These are phyloP conservation scores for Candida hungchunana DNA, from an alignment of 805 yeast genomes.

Conservation along the genomic window DNA sequence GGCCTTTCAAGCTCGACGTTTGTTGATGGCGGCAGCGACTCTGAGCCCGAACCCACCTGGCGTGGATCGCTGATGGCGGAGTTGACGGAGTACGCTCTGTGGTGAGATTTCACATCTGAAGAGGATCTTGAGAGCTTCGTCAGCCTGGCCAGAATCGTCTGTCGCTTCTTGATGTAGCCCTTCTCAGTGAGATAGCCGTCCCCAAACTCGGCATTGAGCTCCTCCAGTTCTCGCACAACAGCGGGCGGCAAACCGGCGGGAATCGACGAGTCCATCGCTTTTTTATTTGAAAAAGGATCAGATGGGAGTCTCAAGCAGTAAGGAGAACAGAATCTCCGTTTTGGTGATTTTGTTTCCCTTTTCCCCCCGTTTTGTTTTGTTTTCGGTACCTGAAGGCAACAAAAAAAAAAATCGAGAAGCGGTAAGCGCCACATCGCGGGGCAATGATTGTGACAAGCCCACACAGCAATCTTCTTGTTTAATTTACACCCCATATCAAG, in stretches of 20 bases:
- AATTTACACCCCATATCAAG: no score
- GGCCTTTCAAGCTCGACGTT: slow-evolving; percentile 34
- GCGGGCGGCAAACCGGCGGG: slow-evolving; percentile 21
- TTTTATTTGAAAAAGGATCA: no score
- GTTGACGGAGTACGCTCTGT: slow-evolving; percentile 24
- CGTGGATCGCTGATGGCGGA: slow-evolving; percentile 25
- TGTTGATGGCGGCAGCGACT: slow-evolving; percentile 31
- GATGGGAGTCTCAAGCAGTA: no score
- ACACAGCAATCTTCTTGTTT: no score
- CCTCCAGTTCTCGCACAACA: slow-evolving; percentile 29
- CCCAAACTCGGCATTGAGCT: slow-evolving; percentile 45
- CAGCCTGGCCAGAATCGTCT: slow-evolving; percentile 29
- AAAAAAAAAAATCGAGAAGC: no score
- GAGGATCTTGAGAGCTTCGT: slow-evolving; percentile 8
- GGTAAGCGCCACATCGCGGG: no score
- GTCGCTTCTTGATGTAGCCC: slow-evolving; percentile 62
- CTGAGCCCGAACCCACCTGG: slow-evolving; percentile 20
- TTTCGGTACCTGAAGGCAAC: no score
- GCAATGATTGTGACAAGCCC: no score
- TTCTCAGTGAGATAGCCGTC: slow-evolving; percentile 74
- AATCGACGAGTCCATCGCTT: slow-evolving; percentile 25
- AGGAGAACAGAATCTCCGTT: no score
- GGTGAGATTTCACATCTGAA: slow-evolving; percentile 14
- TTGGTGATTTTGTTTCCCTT: no score
- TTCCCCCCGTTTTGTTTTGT: no score